Evolutionary conservation across 2,329 filamentous ascomycete genomes (phyloP), one percentile per base, ranked within the genome.

Genomic region (Pseudogymnoascus sp.): DNA sequence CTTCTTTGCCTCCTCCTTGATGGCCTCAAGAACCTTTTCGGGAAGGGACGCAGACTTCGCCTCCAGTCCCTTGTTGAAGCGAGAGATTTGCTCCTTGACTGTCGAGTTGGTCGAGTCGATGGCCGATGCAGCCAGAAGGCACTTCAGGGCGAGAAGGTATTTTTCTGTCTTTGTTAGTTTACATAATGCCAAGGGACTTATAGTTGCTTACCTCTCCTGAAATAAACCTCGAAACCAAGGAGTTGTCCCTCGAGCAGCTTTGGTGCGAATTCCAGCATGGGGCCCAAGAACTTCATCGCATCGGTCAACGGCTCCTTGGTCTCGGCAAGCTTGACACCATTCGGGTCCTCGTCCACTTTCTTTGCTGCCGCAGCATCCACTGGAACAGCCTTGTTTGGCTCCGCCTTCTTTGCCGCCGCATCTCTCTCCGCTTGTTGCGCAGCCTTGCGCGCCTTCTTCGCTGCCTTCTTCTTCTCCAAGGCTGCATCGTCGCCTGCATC

Each of bases 301-400:
- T 94, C 91, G 57, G 85, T 86, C 47, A 99, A 76, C 7, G 94
- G 93, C 61, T 94, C 87, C 62, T 86, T 82, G 3, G 93, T 96
- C 63, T 89, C 84, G 15, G 90, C 84, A 62, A 97, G 80, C 73
- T 89, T 90, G 67, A 86, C 77, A 39, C 95, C 94, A 33, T 89
- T 79, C 25, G 94, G 93, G 74, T 99, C 94, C 18, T 89, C 83
- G 68, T 99, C 94, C 75, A 90, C 89, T 79, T 96, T 96, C 79
- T 92, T 94, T 8, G 80, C 76, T 63, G 86, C 88, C 25, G 81
- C 83, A 39, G 82, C 83, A 33, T 81, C 79, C 22, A 79, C 79
- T 60, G 84, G 82, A 25, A 83, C 80, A 8, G 68, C 43, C 77
- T 91, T 93, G 73, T 95, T 91, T 6, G 91, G 90, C 66, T 96